Evolutionary conservation across 1,284 basidiomycete genomes (phyloP).

Genomic region (Malassezia obtusa): DNA sequence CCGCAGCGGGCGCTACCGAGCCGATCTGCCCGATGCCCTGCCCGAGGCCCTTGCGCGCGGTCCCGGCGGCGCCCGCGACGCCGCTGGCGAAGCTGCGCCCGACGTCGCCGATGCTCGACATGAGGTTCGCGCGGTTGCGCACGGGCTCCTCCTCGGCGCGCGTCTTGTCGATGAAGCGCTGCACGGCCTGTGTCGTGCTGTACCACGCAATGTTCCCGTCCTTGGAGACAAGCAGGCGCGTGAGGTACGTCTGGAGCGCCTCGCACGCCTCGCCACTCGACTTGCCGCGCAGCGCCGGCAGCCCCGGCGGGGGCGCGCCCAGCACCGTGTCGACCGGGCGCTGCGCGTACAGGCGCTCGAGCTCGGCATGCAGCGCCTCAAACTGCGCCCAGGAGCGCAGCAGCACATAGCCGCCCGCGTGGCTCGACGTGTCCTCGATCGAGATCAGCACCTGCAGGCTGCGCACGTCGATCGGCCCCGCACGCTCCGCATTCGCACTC

Average conservation of each 20-base stretch:
- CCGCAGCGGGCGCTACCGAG: background rate
- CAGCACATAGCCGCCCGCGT: slow-evolving; percentile 37
- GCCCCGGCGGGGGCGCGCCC: slow-evolving; percentile 20
- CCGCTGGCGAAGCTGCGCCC: slow-evolving; percentile 33
- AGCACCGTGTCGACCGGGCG: slow-evolving; percentile 17
- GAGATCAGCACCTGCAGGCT: slow-evolving; percentile 40
- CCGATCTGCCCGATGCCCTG: slow-evolving; percentile 14
- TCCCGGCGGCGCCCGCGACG: slow-evolving; percentile 32
- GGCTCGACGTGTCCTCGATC: slow-evolving; percentile 24
- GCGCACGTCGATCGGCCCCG: slow-evolving; percentile 24
- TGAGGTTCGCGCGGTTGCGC: slow-evolving; percentile 10
- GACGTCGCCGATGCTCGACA: slow-evolving; percentile 22
- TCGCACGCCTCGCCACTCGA: slow-evolving; percentile 24
- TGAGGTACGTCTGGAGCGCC: slow-evolving; percentile 30
- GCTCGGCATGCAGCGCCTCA: slow-evolving; percentile 32
- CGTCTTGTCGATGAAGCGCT: slow-evolving; percentile 36
- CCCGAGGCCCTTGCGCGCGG: slow-evolving; percentile 26
- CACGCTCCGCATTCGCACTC: slow-evolving; percentile 27
- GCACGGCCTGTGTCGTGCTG: slow-evolving; percentile 20
- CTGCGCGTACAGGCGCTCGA: slow-evolving; percentile 23
- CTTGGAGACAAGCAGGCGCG: slow-evolving; percentile 21
- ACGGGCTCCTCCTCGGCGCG: slow-evolving; percentile 27
- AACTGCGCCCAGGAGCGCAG: slow-evolving; percentile 40
- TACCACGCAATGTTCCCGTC: slow-evolving; percentile 14
- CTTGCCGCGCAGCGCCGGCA: slow-evolving; percentile 24